Evolutionary conservation across 495 filamentous ascomycete genomes (phyloP).

Genomic region (Mytilinidion resinicola): DNA sequence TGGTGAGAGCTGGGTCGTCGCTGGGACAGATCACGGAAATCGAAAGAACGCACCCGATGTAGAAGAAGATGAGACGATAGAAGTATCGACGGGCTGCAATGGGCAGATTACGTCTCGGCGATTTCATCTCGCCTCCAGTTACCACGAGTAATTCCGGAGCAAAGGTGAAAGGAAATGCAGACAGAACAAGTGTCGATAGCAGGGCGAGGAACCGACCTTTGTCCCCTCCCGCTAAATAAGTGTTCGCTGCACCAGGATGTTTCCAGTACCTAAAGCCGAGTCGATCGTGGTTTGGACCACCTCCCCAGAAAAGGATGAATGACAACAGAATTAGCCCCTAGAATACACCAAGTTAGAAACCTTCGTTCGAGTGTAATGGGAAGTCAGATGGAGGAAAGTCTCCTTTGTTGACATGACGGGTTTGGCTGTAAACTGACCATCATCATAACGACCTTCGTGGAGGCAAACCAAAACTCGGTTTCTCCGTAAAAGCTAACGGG

Average conservation of each 20-base stretch:
- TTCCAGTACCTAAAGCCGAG: conserved; percentile 39
- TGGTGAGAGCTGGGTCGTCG: conserved; percentile 47
- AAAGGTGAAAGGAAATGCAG: conserved; percentile 52
- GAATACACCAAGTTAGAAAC: too few species aligned
- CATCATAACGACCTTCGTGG: conserved; percentile 59
- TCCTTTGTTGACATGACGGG: too few species aligned
- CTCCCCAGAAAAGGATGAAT: conserved; percentile 61
- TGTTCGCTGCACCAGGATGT: conserved; percentile 34
- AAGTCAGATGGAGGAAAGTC: too few species aligned
- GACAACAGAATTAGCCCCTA: conserved; percentile 57
- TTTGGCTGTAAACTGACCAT: conserved; percentile 24
- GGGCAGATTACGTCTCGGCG: conserved; percentile 45
- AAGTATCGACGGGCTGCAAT: conserved; percentile 47
- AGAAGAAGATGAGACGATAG: conserved; percentile 51
- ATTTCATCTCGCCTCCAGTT: conserved; percentile 43
- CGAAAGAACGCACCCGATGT: conserved; percentile 52
- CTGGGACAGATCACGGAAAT: conserved; percentile 52
- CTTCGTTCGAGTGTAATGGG: too few species aligned
- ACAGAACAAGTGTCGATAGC: conserved; percentile 39
- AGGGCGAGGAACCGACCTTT: conserved; percentile 44
- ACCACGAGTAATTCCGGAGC: conserved; percentile 51
- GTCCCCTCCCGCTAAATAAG: conserved; percentile 42
- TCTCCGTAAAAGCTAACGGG: conserved; percentile 47
- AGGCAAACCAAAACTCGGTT: conserved; percentile 54
- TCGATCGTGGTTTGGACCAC: conserved; percentile 46